Conservation (phyloP, 2,329 filamentous ascomycete genomes). For the Aspergillus phoenicis region DNA sequence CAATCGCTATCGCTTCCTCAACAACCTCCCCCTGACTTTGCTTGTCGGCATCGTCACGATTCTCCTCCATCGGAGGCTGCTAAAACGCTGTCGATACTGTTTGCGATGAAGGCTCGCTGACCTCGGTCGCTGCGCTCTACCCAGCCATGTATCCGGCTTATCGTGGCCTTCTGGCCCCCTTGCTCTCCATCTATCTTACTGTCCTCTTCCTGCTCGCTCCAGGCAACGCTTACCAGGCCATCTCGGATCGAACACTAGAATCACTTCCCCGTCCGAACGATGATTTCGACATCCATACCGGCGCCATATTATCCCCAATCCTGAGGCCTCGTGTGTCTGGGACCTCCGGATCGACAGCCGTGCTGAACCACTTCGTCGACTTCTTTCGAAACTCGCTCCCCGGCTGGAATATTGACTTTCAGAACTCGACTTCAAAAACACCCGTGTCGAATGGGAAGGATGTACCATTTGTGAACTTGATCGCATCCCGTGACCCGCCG, state of each 20-base stretch:
- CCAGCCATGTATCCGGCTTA: conserved; percentile 31
- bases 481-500: conserved; percentile 85
- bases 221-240: conserved; percentile 55
- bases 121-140: neutral
- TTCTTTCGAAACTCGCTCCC: conserved; percentile 79
- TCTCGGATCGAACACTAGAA: conserved; percentile 75
- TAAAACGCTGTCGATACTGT: neutral
- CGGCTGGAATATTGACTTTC: conserved; percentile 76
- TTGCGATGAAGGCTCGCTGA: conserved; percentile 6
- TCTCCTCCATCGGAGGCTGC: neutral
- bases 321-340: conserved; percentile 86
- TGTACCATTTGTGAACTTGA: conserved; percentile 83
- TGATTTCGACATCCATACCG: conserved; percentile 77
- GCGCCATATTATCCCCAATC: conserved; percentile 80
- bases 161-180: conserved; percentile 30
- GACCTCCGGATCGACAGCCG: conserved; percentile 71
- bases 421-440: conserved; percentile 87
- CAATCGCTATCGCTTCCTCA: neutral
- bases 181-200: conserved; percentile 31
- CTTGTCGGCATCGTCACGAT: neutral
- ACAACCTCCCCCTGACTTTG: neutral
- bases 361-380: conserved; percentile 77
- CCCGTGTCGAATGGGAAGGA: conserved; percentile 70
- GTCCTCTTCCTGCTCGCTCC: conserved; percentile 28
- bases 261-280: conserved; percentile 70